Evolutionary conservation across 495 filamentous ascomycete species (phyloP), one percentile per base, ranked within the genome.

Genomic region (Tuber magnatum): DNA sequence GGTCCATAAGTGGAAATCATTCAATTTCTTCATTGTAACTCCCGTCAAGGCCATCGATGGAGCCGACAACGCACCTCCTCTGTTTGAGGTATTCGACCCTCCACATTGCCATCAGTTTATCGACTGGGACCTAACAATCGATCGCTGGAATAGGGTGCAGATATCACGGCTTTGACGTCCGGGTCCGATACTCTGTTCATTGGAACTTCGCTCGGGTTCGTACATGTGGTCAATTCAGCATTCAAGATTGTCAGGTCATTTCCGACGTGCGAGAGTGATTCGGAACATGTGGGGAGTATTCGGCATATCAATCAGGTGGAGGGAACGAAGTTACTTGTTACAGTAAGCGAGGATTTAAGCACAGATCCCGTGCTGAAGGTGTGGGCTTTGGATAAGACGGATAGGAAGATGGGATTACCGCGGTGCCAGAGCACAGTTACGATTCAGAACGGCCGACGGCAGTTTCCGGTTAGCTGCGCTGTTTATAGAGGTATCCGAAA

Each of bases 11-110:
- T 97, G 96, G 95, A 97, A 97, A 92, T 90, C 92, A 72, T 98
- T 99, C 87, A 94, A 95, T 88, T 98, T 99, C 90, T 97, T 99
- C 87, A 94, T 97, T 84, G 93, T 97, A 83, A 89, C 90, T 76
- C 90, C 91, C 80, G 90, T 98, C 84, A 91, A 91, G 83, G 87
- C 92, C 75, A 86, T 91, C 72, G 92, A 94, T 83, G 91, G 92
- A 79, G 76, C 78, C n/a, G 87, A 88, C 74, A 89, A 79, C 42
- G 86, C 84, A 86, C 89, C 71, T 42, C 85, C 87, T 43, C 82
- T 87, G 56, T 88, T 92, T 81, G 86, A 89, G 83, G 91, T 92
- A 65, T 65, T 65, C 71, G 87, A 86, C 84, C 76, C 82, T 85
- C 84, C 83, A 86, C 82, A 84, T 85, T 73, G 84, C 84, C 87